Evolutionary conservation across 2,329 filamentous ascomycete species (phyloP), one percentile per base, ranked within the genome.

Genomic region (Fusarium agapanthi): DNA sequence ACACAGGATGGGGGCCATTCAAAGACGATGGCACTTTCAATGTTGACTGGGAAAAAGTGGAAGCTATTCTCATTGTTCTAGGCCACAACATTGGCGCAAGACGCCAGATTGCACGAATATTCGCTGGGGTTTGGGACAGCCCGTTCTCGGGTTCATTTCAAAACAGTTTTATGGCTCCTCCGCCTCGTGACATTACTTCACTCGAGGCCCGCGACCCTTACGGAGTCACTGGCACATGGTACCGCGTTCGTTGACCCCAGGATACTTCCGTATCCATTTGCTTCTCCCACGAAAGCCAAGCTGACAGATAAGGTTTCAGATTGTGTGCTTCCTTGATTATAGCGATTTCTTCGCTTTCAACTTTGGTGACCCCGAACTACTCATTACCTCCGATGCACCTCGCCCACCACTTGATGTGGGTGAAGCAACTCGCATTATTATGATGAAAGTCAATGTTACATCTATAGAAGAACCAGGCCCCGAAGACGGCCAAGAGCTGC

Each of bases 11-110:
- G 92, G 93, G 93, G 0, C 93, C 93, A 0, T 95, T 93, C 75
- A 82, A 87, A 76, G 83, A 88, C 55, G 92, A 95, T 76, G 88
- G 87, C 4, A 86, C 84, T 6, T 86, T 85, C 58, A 80, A 81
- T 10, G 90, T 93, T 1, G 92, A 95, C 80, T 95, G 93, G 93
- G 92, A 95, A 80, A 93, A 93, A 82, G 82, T 95, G 16, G 93
- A 95, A 80, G 90, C 91, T 14, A 88, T 94, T 60, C 88, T 94
- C 85, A 84, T 95, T 7, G 89, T 92, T 5, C 80, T 95, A 7
- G 88, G 87, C 7, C 86, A 88, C 77, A 94, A 94, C 77, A 84
- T 92, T 57, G 80, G 83, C 43, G 77, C 80, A 15, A 87, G 88
- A 72, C 81, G 84, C 18, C 79, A 86, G 15, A 80, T 84, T 13